A percentile compares a stretch with the other conserved stretches of the same genome.
Evolutionary conservation across 2,329 filamentous ascomycete species (phyloP).

Genomic region (Paecilomyces sp.): DNA sequence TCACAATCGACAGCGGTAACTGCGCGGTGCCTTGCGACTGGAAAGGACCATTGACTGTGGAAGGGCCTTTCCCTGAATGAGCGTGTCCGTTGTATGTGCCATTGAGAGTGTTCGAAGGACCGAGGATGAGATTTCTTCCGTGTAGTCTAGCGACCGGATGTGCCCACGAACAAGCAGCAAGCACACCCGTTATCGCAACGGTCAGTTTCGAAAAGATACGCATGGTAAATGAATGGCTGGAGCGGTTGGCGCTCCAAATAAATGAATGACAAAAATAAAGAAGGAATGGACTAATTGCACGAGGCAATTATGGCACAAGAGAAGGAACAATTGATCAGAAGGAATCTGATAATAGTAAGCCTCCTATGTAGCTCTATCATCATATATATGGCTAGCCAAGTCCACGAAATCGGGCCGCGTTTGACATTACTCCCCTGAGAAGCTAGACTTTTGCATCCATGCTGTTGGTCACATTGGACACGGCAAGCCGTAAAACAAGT

Average conservation of each 20-base stretch:
- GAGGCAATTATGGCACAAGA: neutral
- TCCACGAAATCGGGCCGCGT: neutral
- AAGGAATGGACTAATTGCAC: neutral
- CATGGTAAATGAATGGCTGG: neutral
- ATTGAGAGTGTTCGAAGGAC: neutral
- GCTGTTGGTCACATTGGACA: neutral
- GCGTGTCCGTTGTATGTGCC: neutral
- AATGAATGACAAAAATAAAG: neutral
- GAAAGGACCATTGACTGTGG: neutral
- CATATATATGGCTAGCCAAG: neutral
- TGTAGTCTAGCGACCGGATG: neutral
- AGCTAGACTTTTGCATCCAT: neutral
- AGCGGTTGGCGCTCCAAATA: neutral
- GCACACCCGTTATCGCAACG: neutral
- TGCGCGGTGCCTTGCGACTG: neutral
- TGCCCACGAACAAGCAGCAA: neutral
- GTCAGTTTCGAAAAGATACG: neutral
- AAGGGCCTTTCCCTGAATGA: neutral
- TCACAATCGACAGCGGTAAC: constrained; percentile 25
- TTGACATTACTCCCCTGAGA: neutral
- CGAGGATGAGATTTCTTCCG: neutral
- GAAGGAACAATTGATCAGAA: neutral
- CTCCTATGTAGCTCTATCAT: neutral
- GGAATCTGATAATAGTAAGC: neutral
- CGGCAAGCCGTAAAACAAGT: neutral